Evolutionary conservation across 208 protist genomes (phyloP), one percentile per base, ranked within the genome.

Genomic region (Trypanosoma brucei): DNA sequence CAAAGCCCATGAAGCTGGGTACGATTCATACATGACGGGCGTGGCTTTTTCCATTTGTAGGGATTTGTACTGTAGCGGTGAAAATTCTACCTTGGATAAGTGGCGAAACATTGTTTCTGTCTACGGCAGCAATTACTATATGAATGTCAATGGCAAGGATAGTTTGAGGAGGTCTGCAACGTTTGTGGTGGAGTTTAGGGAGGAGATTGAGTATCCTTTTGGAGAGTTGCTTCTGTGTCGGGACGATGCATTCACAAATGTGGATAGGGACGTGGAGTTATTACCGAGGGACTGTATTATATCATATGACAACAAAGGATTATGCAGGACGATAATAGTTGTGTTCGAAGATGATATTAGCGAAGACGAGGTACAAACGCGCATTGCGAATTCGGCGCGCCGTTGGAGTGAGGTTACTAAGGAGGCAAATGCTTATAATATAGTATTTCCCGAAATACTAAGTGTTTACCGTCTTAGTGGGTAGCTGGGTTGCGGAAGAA

Each of bases 1-100:
- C 7, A 83, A 81, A 50, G 84, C 80, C 13, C 85, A 92, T 57
- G 78, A 92, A 51, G 85, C 72, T 1, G 81, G 72, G 0, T 92
- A 84, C 38, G 85, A 92, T 57, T 82, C 85, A 2, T 92, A 86
- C 65, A 92, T 92, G 82, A 92, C 85, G 0, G 85, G 85, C 37
- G 58, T 92, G 8, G 70, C 55, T 0, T 88, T 83, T 69, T 33
- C 58, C 22, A 66, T 70, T 45, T 62, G 75, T 31, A 65, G 58
- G 46, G 38, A 71, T 42, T 39, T 59, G n/a, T 72, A 50, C 1
- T 14, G 61, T 9, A 50, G 76, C 5, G 58, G 71, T 57, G 35
- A 65, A 33, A 9, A 40, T 0, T 58, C 73, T 55, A 39, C 52
- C 1, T 56, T 68, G 1, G 11, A 1, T 0, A 45, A 59, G n/a